phyloP scores from a whole-genome alignment of 2,329 filamentous ascomycete species.

The Fusarium annulatum region DNA sequence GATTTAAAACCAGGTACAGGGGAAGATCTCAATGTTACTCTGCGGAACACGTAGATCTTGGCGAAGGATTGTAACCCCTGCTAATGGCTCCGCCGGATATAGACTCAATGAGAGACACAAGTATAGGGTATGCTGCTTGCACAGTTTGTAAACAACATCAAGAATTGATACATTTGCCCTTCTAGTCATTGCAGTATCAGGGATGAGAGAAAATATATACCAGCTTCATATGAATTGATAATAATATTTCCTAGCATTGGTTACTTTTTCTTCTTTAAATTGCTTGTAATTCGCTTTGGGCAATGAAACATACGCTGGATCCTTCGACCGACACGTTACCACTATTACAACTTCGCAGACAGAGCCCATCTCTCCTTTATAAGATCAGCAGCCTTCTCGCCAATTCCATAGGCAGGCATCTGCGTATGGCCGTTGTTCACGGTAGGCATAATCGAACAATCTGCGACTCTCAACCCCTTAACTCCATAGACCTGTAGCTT shows the following conservation, averaged over 20 bases:
- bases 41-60: slow-evolving; percentile 9
- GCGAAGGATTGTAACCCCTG: neutral
- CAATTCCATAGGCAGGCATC: slow-evolving; percentile 69
- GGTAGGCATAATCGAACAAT: slow-evolving; percentile 63
- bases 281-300: neutral
- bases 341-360: neutral
- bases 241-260: neutral
- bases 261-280: neutral
- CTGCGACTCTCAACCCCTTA: slow-evolving; percentile 63
- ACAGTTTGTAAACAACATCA: neutral
- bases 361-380: slow-evolving; percentile 54
- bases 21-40: slow-evolving; percentile 22
- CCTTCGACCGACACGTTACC: neutral
- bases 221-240: neutral
- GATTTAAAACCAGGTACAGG: neutral
- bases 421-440: slow-evolving; percentile 62
- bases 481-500: slow-evolving; percentile 65
- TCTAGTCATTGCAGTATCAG: neutral
- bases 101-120: too few species aligned
- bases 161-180: neutral
- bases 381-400: slow-evolving; percentile 62
- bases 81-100: neutral
- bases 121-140: neutral
- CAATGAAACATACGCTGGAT: neutral
- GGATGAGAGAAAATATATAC: neutral